Percentiles rank a stretch among this genome's conserved stretches.
Evolutionary conservation across 2,329 filamentous ascomycete species (phyloP).

Genomic region (Clonostachys byssicola): DNA sequence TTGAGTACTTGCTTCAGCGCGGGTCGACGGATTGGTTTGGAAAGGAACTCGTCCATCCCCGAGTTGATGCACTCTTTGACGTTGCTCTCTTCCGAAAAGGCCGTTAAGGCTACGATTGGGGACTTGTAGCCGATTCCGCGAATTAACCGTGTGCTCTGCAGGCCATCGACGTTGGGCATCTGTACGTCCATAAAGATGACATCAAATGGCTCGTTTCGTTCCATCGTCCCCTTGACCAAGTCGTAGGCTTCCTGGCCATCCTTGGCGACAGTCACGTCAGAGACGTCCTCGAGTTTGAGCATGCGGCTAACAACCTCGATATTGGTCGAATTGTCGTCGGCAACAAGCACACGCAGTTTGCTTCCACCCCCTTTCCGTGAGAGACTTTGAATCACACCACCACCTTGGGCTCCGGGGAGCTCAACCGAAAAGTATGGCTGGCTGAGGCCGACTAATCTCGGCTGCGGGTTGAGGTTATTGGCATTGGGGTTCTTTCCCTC

Average conservation of each 20-base stretch:
- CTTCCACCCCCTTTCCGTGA: slow-evolving; percentile 54
- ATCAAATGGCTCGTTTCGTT: slow-evolving; percentile 67
- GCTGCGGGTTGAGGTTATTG: slow-evolving; percentile 58
- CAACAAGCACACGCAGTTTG: slow-evolving; percentile 78
- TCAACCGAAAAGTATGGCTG: slow-evolving; percentile 68
- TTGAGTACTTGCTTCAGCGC: slow-evolving; percentile 82
- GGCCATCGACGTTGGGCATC: slow-evolving; percentile 89
- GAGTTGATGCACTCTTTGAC: slow-evolving; percentile 81
- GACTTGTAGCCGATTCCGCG: slow-evolving; percentile 81
- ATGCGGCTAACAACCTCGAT: slow-evolving; percentile 56
- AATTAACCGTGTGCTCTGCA: slow-evolving; percentile 83
- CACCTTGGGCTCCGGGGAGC: slow-evolving; percentile 21
- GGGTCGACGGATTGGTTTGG: slow-evolving; percentile 73
- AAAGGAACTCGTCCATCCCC: slow-evolving; percentile 88
- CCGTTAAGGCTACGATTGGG: slow-evolving; percentile 86
- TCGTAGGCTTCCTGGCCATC: slow-evolving; percentile 87
- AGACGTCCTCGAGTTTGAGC: slow-evolving; percentile 74
- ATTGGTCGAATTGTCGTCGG: slow-evolving; percentile 63
- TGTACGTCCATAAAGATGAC: slow-evolving; percentile 95
- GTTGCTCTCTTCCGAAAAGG: slow-evolving; percentile 87
- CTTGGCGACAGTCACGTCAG: slow-evolving; percentile 83
- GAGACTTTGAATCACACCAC: slow-evolving; percentile 62
- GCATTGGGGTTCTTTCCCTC: slow-evolving; percentile 20
- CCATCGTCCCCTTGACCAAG: slow-evolving; percentile 78
- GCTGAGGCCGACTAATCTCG: slow-evolving; percentile 76